Evolutionary conservation across 176 grass and related monocot species (phyloP).

Genomic region (Oryza glumipatula): DNA sequence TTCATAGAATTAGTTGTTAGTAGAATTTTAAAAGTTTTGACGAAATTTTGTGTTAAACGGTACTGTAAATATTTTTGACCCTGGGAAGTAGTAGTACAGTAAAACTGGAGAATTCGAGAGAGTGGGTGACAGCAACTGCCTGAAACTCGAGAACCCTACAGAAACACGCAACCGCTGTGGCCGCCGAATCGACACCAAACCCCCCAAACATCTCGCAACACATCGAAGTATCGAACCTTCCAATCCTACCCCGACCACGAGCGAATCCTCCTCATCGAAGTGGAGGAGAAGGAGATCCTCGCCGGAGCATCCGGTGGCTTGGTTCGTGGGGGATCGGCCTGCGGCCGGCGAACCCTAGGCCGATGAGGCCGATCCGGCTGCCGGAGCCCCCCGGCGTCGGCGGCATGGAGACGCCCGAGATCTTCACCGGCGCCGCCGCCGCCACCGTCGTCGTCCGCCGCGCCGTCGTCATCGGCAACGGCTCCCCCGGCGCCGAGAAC

Average conservation of each 20-base stretch:
- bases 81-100: too few relatives aligned
- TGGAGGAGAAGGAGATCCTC: conserved; percentile 19
- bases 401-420: conserved; percentile 73
- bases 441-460: conserved; percentile 72
- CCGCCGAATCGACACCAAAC: neutral
- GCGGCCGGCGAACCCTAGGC: conserved; percentile 12
- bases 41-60: too few relatives aligned
- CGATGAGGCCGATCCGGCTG: conserved; percentile 87
- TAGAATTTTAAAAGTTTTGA: too few relatives aligned
- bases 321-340: neutral
- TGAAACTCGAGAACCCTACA: neutral
- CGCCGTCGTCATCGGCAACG: conserved; percentile 83
- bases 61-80: too few relatives aligned
- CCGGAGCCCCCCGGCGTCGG: conserved; percentile 69
- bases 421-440: conserved; percentile 68
- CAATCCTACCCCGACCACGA: too few relatives aligned
- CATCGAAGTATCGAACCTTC: neutral
- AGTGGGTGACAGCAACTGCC: neutral
- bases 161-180: neutral
- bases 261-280: conserved; percentile 20
- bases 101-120: neutral
- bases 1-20: too few relatives aligned
- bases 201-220: neutral
- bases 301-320: neutral
- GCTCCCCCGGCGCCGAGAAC: conserved; percentile 76